Base-by-base conservation (phyloP, 768 basidiomycete genomes). In the Gloeophyllum trabeum region DNA sequence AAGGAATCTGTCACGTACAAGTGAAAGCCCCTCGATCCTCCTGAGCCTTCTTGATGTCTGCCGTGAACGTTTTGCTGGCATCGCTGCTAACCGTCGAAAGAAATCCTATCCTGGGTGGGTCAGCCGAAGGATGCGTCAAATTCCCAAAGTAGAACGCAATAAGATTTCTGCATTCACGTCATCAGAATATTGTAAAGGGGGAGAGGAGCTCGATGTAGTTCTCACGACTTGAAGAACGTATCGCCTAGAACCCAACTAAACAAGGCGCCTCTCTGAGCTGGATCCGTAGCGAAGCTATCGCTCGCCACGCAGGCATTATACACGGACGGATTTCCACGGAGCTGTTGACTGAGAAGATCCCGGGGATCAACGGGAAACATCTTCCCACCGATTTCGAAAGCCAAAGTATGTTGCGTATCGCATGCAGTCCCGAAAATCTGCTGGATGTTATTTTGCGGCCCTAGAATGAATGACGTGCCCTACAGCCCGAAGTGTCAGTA, bases 171-270 rank as follows among this genome's bases (percentile, higher is more conserved):
- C n/a, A n/a, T n/a, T n/a, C n/a, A n/a, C n/a, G n/a, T n/a, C n/a
- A n/a, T n/a, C n/a, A n/a, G n/a, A n/a, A n/a, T n/a, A n/a, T n/a
- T n/a, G n/a, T n/a, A n/a, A n/a, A n/a, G n/a, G n/a, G n/a, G n/a
- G n/a, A n/a, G n/a, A n/a, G n/a, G n/a, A n/a, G n/a, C n/a, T n/a
- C n/a, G n/a, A n/a, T n/a, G n/a, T n/a, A n/a, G n/a, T n/a, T n/a
- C n/a, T n/a, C n/a, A n/a, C n/a, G n/a, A n/a, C 54, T 85, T 85
- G 44, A 88, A 51, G 49, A 87, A 86, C 1, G 85, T 83, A 48
- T 70, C 72, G 2, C 85, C 85, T 23, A 88, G 60, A 59, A 75
- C 85, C 84, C 84, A 88, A 50, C 75, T 78, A 49, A 81, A 85
- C 38, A 80, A 54, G 49, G 79, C 84, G 3, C 74, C 72, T 6